Conservation (phyloP, 352 stramenopile species). For the Phytopythium boreale region DNA sequence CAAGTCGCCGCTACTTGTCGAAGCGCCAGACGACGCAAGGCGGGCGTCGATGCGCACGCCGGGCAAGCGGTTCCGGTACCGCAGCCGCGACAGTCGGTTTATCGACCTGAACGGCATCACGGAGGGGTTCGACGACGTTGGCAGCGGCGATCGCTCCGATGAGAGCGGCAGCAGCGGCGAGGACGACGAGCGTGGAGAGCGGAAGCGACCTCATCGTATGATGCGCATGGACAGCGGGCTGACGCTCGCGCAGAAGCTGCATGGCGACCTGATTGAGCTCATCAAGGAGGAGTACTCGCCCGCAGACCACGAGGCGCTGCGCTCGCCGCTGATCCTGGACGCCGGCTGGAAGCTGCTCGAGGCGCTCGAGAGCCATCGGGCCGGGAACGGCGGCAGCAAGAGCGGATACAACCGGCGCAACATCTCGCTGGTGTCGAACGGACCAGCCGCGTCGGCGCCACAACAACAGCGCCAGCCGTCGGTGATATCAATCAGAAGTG, state of each 20-base stretch:
- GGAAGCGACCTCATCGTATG: neutral
- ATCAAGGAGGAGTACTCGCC: constrained; percentile 43
- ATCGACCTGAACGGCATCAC: constrained; percentile 51
- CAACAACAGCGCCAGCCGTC: neutral
- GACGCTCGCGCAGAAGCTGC: constrained; percentile 35
- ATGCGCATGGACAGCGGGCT: constrained; percentile 4
- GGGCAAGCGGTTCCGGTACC: constrained; percentile 7
- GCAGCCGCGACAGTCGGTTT: constrained; percentile 21
- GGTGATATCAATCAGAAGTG: neutral
- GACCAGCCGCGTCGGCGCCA: neutral
- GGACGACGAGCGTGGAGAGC: constrained; percentile 9
- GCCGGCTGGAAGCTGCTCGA: constrained; percentile 55
- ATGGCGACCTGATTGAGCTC: constrained; percentile 46
- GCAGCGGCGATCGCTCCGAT: constrained; percentile 21
- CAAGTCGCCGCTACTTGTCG: neutral
- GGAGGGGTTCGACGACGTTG: constrained; percentile 50
- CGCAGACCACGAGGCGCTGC: constrained; percentile 4
- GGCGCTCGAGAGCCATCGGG: constrained; percentile 30
- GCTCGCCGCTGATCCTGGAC: constrained; percentile 21
- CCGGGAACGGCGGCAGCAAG: constrained; percentile 7
- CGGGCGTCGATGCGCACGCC: constrained; percentile 3
- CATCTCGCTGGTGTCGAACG: constrained; percentile 6
- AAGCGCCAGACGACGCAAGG: neutral
- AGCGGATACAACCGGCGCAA: constrained; percentile 26
- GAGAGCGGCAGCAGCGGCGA: constrained; percentile 14